Evolutionary conservation across 2,329 filamentous ascomycete genomes (phyloP), one percentile per base, ranked within the genome.

Genomic region (Exophiala aquamarina): DNA sequence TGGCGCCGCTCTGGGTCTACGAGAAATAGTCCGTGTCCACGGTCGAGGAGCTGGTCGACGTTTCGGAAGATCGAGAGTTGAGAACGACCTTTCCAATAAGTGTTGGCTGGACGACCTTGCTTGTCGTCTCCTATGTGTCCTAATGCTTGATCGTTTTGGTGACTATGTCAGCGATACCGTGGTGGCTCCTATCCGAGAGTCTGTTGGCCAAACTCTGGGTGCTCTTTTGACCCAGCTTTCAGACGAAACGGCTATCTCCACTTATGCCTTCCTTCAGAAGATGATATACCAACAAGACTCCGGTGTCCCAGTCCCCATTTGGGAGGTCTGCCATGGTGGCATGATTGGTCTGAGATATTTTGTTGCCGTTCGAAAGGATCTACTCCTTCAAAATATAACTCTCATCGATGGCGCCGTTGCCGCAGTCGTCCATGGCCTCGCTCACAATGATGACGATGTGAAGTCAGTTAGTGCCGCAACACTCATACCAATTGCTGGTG

Each of bases 101-200:
- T 79, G 76, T 63, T 98, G 90, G 90, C 79, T 98, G 15, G 88
- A 97, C 62, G 92, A 98, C 62, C 77, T 98, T 41, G 89, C 91
- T n/a, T 96, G 91, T 61, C 87, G 93, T 19, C 79, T 98, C 39
- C 92, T 91, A 67, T 95, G 89, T 64, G 91, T 98, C 42, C 85
- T 98, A 61, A 96, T 98, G 84, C 82, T 98, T 13, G 93, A 98
- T 70, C 84, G 91, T 43, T 98, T 98, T 63, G 94, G 91, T 47
- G 93, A 98, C 64, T 98, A 96, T 70, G 93, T 94, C 49, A 95
- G 91, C 4, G 93, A 98, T 66, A 98, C 89, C 43, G 95, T 94
- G 1, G 90, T 98, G 32, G 93, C 93, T 1, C 93, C 93, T 0
- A 96, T 98, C 55, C 80, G 93, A 56, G 93, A 98, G 71, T 95